Conservation (phyloP, 1,139 yeast species). For the Candida labiduridarum region DNA sequence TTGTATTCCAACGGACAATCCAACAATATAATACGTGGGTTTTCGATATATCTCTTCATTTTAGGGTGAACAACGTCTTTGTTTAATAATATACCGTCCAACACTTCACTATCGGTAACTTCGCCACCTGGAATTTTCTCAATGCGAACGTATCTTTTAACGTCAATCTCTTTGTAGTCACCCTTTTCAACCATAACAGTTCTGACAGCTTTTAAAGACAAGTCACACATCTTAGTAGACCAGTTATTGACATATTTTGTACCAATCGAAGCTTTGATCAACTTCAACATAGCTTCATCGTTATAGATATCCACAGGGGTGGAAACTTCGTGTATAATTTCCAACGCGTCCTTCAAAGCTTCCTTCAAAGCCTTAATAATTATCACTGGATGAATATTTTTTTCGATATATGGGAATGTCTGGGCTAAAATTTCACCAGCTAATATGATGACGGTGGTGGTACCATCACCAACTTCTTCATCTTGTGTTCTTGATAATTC, state of each 20-base stretch:
- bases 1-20: slow-evolving; percentile 98
- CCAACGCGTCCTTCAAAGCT: slow-evolving; percentile 89
- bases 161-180: slow-evolving; percentile 82
- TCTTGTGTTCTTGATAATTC: slow-evolving; percentile 97
- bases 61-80: slow-evolving; percentile 98
- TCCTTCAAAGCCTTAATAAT: slow-evolving; percentile 92
- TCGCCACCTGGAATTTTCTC: slow-evolving; percentile 99
- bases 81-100: slow-evolving; percentile 91
- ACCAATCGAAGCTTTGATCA: slow-evolving; percentile 91
- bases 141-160: slow-evolving; percentile 88
- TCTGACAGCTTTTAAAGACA: slow-evolving; percentile 86
- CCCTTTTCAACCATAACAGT: slow-evolving; percentile 75
- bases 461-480: slow-evolving; percentile 99
- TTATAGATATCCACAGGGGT: slow-evolving; percentile 81
- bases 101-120: slow-evolving; percentile 81
- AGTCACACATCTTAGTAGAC: slow-evolving; percentile 88
- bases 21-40: slow-evolving; percentile 84
- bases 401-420: slow-evolving; percentile 90
- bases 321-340: slow-evolving; percentile 82
- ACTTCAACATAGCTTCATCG: slow-evolving; percentile 83
- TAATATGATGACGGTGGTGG: slow-evolving; percentile 90
- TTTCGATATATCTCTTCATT: slow-evolving; percentile 86
- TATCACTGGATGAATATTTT: slow-evolving; percentile 95
- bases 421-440: slow-evolving; percentile 98
- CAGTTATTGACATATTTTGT: slow-evolving; percentile 92